Evolutionary conservation across 1,284 basidiomycete species (phyloP).

Genomic region (Naganishia albida): DNA sequence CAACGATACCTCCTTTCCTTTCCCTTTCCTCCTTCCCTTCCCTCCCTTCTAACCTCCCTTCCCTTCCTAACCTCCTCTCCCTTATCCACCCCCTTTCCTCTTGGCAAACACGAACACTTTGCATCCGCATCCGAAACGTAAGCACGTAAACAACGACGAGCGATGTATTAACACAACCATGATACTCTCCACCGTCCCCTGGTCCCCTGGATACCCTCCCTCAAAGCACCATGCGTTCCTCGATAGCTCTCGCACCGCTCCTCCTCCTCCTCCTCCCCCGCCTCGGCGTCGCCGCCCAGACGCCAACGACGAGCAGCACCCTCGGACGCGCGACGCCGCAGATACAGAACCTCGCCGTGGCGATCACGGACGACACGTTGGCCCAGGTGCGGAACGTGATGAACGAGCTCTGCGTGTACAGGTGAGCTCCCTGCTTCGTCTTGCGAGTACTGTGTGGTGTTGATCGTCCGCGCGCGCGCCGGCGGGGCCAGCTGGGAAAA

Average conservation of each 20-base stretch:
- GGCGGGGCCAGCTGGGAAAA: slow-evolving; percentile 89
- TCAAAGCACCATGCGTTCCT: slow-evolving; percentile 7
- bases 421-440: slow-evolving; percentile 2
- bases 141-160: no score
- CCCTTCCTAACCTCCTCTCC: no score
- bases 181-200: no score
- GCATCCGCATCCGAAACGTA: no score
- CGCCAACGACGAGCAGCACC: slow-evolving; percentile 1
- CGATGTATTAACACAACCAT: no score
- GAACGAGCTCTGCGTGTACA: slow-evolving; percentile 23
- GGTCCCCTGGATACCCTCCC: no score
- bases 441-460: background rate
- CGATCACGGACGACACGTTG: slow-evolving; percentile 23
- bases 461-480: slow-evolving; percentile 16
- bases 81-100: no score
- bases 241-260: background rate
- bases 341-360: slow-evolving; percentile 1
- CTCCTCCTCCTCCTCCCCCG: background rate
- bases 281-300: background rate
- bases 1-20: no score
- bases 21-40: no score
- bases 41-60: no score
- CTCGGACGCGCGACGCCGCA: background rate
- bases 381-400: slow-evolving; percentile 20
- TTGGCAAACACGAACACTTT: no score